Evolutionary conservation across 2,329 filamentous ascomycete species (phyloP).

Genomic region (Botrytis byssoidea): DNA sequence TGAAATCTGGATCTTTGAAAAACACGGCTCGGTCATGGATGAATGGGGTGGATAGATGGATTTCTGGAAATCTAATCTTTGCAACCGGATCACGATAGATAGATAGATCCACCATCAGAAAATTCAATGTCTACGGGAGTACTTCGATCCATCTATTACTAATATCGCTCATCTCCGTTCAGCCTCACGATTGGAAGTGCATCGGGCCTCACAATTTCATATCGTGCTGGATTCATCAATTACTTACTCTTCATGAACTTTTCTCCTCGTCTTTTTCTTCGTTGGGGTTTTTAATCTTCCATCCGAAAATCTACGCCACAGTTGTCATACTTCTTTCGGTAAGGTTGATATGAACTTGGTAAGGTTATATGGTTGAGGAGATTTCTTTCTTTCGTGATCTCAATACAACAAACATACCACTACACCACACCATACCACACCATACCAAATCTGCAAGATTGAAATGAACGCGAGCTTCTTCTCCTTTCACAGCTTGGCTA

Average conservation of each 20-base stretch:
- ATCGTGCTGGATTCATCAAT: neutral
- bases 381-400: neutral
- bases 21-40: neutral
- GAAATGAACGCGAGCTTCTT: neutral
- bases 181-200: neutral
- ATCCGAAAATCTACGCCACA: neutral
- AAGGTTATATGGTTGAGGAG: neutral
- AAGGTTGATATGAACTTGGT: neutral
- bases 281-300: neutral
- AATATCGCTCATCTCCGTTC: neutral
- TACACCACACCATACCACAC: neutral
- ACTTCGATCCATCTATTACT: neutral
- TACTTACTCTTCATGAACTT: neutral
- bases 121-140: neutral
- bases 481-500: no score
- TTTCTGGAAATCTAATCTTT: neutral
- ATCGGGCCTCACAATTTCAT: neutral
- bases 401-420: neutral
- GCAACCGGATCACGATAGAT: neutral
- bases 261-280: neutral
- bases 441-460: neutral
- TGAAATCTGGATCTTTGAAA: neutral
- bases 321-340: neutral
- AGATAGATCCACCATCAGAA: neutral
- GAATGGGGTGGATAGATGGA: no score